Percentiles rank a stretch among this genome's conserved stretches.
phyloP scores from a whole-genome alignment of 306 rosid species.

The Quercus parvula region DNA sequence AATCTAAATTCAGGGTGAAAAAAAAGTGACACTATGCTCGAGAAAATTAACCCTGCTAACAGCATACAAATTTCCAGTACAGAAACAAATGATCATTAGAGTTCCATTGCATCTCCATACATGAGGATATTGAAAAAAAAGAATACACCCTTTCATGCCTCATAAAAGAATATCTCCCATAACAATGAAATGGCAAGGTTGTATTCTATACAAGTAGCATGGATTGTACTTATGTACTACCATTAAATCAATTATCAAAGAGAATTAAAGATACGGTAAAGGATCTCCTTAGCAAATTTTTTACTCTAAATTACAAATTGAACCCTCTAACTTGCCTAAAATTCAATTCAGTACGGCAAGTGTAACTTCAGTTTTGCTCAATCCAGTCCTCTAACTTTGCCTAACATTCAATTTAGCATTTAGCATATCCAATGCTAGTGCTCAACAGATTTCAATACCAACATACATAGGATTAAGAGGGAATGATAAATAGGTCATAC shows the following conservation, averaged over 20 bases:
- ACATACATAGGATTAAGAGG: no score
- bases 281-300: not conserved
- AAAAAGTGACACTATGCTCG: not conserved
- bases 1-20: not conserved
- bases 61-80: not conserved
- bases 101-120: not conserved
- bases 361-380: no score
- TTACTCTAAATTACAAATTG: no score
- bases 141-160: not conserved
- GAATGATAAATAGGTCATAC: no score
- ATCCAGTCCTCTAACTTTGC: no score
- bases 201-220: not conserved
- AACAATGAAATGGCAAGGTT: not conserved
- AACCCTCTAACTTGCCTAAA: no score
- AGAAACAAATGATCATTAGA: not conserved
- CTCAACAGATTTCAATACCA: no score
- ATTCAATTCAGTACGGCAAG: no score
- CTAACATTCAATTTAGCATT: no score
- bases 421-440: no score
- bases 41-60: not conserved
- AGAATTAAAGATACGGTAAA: not conserved
- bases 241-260: not conserved
- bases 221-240: not conserved
- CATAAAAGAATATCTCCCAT: not conserved
- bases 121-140: not conserved